Conservation (phyloP, 208 protist genomes). For the Acanthamoeba triangularis region DNA sequence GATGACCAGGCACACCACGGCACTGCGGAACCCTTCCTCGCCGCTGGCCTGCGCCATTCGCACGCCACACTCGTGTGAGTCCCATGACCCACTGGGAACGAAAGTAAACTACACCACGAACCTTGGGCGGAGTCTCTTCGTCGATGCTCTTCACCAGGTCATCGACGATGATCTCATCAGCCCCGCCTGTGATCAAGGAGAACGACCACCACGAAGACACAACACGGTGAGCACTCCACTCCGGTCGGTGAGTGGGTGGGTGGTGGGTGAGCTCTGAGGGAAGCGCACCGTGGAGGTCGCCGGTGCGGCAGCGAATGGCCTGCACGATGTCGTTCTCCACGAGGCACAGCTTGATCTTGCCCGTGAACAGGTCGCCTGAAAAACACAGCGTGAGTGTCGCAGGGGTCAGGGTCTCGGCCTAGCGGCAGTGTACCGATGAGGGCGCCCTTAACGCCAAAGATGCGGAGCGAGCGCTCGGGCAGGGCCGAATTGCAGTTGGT, state of each 20-base stretch:
- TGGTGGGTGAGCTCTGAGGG: background rate
- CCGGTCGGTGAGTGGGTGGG: no score
- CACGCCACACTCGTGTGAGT: background rate
- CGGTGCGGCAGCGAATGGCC: background rate
- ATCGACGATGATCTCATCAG: conserved; percentile 50
- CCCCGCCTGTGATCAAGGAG: background rate
- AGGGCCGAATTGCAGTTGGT: conserved; percentile 65
- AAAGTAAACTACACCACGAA: background rate
- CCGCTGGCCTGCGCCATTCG: conserved; percentile 19
- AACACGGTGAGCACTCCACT: background rate
- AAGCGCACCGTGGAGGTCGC: background rate
- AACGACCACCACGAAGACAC: background rate
- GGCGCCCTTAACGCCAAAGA: conserved; percentile 37
- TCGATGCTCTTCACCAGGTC: conserved; percentile 51
- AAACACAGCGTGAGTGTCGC: background rate
- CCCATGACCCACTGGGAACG: background rate
- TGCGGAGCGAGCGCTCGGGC: conserved; percentile 38
- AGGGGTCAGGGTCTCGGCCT: background rate
- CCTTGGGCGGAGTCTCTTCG: conserved; percentile 22
- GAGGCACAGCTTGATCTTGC: conserved; percentile 43
- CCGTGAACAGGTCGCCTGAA: conserved; percentile 18
- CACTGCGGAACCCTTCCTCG: conserved; percentile 62
- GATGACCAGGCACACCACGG: conserved; percentile 48
- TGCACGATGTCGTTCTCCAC: conserved; percentile 43
- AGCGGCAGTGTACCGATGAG: background rate